These are phyloP conservation scores for Daldinia grandis DNA, from an alignment of 495 filamentous ascomycete species.

Conservation along the genomic window DNA sequence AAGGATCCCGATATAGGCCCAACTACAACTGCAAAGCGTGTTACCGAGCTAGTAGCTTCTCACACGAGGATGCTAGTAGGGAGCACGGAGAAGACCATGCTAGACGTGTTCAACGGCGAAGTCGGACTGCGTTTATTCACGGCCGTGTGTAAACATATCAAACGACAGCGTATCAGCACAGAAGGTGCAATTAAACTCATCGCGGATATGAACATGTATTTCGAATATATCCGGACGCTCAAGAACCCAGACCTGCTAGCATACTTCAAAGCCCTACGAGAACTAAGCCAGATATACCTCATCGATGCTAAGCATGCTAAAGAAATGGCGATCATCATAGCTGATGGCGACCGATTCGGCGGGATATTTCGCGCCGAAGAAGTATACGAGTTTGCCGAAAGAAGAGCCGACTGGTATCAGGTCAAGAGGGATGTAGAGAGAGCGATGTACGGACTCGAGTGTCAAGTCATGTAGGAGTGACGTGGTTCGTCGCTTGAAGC, in stretches of 20 bases:
- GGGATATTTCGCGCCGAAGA: conserved; percentile 96
- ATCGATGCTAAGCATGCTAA: conserved; percentile 89
- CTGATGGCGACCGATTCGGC: conserved; percentile 86
- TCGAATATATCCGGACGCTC: conserved; percentile 80
- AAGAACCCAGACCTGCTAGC: conserved; percentile 82
- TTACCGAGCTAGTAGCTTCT: conserved; percentile 84
- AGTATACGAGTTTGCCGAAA: conserved; percentile 95
- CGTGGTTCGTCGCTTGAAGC: not conserved
- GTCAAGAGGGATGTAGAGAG: conserved; percentile 89
- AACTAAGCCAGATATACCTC: conserved; percentile 94
- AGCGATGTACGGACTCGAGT: conserved; percentile 98
- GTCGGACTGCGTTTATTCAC: conserved; percentile 92
- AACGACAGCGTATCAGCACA: conserved; percentile 89
- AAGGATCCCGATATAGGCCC: conserved; percentile 76
- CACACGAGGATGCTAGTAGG: conserved; percentile 93
- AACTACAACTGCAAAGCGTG: conserved; percentile 75
- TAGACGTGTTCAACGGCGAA: conserved; percentile 99
- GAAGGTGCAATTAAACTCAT: conserved; percentile 93
- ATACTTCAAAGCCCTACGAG: conserved; percentile 91
- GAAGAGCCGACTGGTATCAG: conserved; percentile 92
- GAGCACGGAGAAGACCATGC: conserved; percentile 94
- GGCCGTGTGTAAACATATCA: conserved; percentile 93
- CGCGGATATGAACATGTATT: conserved; percentile 95
- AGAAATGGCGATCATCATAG: conserved; percentile 93
- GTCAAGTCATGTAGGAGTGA: conserved; percentile 75